A percentile compares a stretch with the other conserved stretches of the same genome.
Evolutionary conservation across 345 rosid species (phyloP).

Genomic region (Cardamine occulta): DNA sequence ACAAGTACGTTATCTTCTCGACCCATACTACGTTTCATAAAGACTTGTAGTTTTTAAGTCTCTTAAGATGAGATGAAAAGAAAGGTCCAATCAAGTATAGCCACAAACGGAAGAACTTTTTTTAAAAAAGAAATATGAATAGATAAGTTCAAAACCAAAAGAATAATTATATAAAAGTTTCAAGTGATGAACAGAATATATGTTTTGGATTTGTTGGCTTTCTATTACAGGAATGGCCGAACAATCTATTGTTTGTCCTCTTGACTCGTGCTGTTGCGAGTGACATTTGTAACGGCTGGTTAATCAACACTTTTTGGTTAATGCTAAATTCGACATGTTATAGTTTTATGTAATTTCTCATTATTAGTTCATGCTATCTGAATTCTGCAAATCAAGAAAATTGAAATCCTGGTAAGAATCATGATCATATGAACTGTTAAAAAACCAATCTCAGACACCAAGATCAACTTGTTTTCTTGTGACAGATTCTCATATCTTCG

Average conservation of each 20-base stretch:
- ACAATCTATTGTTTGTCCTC: background rate
- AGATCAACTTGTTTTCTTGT: slow-evolving; percentile 4
- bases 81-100: slow-evolving; percentile 31
- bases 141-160: slow-evolving; percentile 2
- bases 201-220: background rate
- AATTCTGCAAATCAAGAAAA: background rate
- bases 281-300: background rate
- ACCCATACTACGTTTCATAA: slow-evolving; percentile 36
- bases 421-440: background rate
- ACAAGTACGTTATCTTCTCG: slow-evolving; percentile 33
- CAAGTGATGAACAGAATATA: background rate
- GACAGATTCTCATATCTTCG: slow-evolving; percentile 15
- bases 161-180: background rate
- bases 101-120: slow-evolving; percentile 32
- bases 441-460: background rate
- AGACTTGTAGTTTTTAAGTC: slow-evolving; percentile 11
- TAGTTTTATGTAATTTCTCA: background rate
- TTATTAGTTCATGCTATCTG: background rate
- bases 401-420: slow-evolving; percentile 1
- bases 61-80: slow-evolving; percentile 11
- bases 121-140: background rate
- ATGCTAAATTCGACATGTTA: background rate
- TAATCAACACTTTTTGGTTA: background rate
- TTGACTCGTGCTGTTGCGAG: background rate
- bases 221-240: background rate